A percentile compares a stretch with the other conserved stretches of the same genome.
These are phyloP conservation scores for Letharia lupina DNA, from an alignment of 495 filamentous ascomycete genomes.

Conservation along the genomic window DNA sequence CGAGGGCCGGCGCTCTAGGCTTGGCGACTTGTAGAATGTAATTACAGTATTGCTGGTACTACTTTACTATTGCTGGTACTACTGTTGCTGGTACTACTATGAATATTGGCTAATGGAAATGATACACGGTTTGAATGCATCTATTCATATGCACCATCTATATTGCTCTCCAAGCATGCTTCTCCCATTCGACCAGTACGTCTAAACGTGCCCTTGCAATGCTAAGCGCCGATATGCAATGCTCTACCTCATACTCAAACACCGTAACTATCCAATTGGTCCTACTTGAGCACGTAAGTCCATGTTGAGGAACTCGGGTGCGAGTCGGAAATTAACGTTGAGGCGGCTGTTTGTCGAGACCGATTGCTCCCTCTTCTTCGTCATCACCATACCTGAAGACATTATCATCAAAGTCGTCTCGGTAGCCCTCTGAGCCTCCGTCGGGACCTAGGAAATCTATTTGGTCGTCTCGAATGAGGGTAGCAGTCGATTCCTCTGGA, in stretches of 20 bases:
- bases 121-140: neutral
- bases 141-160: neutral
- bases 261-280: neutral
- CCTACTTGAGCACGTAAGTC: neutral
- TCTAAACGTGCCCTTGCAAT: neutral
- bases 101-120: neutral
- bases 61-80: no score
- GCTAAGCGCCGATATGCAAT: constrained; percentile 1
- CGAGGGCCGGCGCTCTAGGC: no score
- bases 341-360: constrained; percentile 36
- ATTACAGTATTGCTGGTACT: neutral
- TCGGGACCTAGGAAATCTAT: constrained; percentile 40
- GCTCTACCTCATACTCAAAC: neutral
- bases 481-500: constrained; percentile 35
- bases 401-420: constrained; percentile 47
- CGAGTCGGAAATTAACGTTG: constrained; percentile 7
- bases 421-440: constrained; percentile 39
- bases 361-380: constrained; percentile 35
- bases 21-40: neutral
- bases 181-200: neutral
- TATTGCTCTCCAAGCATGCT: neutral
- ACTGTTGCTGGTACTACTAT: no score
- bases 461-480: constrained; percentile 41
- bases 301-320: neutral
- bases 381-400: constrained; percentile 38